Base-by-base conservation (phyloP, 352 stramenopile species). In the Globisporangium heterothallicum region DNA sequence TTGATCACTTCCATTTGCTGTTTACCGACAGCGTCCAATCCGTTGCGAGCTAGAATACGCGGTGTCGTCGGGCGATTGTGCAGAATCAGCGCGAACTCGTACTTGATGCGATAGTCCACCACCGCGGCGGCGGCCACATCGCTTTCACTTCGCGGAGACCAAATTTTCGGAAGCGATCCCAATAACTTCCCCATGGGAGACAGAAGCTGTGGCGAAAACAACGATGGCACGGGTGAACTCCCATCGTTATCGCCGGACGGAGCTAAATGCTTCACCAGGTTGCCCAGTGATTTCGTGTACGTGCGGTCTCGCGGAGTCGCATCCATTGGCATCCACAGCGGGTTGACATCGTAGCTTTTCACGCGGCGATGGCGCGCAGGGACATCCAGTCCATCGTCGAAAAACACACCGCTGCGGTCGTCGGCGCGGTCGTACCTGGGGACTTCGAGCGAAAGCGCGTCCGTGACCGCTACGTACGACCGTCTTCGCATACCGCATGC, bases 41-140 rank as follows among this genome's bases (percentile, higher is more conserved):
- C 83, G 24, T 88, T 88, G 21, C 77, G 68, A 18, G 78, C 83
- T 16, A 93, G 50, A 51, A 88, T 86, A 6, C 80, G 74, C 3
- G 79, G 74, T 10, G 80, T 88, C 22, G 76, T 90, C 12, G 80
- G 80, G 25, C 88, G 90, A 54, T 93, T 91, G 63, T 88, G 79
- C 32, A 93, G 57, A 14, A 93, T 83, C 16, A 93, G 63, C 12
- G 83, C 83, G 49, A 92, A 93, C 50, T 93, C 80, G 58, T 92
- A 93, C 61, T 84, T 86, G 58, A 90, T 85, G 40, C 64, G 78
- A 48, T 76, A 86, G 47, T 86, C 79, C 4, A 66, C 55, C 3
- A 70, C 54, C 2, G 55, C 41, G 12, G 63, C 56, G 4, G 64
- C 53, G 1, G 69, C 61, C 0, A 75, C 74, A 0, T 52, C 68